Percentiles rank a stretch among this genome's conserved stretches.
Conservation (phyloP, 306 rosid species). For the Quercus engelmannii region DNA sequence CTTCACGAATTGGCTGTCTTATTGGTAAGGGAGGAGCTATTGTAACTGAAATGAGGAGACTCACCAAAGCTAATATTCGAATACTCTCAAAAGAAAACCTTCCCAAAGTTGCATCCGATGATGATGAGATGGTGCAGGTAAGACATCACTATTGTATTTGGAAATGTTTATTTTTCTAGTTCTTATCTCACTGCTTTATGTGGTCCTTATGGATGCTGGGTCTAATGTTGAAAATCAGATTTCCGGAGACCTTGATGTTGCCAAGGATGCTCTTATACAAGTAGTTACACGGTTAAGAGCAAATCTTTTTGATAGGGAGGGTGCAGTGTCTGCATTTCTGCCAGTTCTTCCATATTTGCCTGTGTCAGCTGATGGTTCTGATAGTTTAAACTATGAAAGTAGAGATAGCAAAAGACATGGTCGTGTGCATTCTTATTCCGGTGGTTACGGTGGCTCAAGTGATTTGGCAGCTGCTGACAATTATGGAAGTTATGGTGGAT, state of each 20-base stretch:
- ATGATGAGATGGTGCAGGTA: slow-evolving; percentile 99
- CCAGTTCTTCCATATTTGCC: slow-evolving; percentile 94
- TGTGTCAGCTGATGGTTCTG: slow-evolving; percentile 61
- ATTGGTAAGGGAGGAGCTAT: slow-evolving; percentile 98
- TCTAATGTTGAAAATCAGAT: slow-evolving; percentile 40
- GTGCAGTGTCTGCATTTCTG: slow-evolving; percentile 65
- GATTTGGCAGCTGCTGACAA: slow-evolving; percentile 61
- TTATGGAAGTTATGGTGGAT: slow-evolving; percentile 81
- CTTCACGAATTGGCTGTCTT: slow-evolving; percentile 96
- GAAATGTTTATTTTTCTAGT: neutral
- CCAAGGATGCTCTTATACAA: slow-evolving; percentile 95
- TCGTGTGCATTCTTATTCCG: slow-evolving; percentile 80
- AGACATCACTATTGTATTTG: slow-evolving; percentile 7
- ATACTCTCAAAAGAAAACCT: slow-evolving; percentile 81
- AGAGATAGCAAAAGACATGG: slow-evolving; percentile 86
- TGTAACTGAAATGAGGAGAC: slow-evolving; percentile 91
- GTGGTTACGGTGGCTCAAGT: slow-evolving; percentile 76
- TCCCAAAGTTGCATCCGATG: slow-evolving; percentile 92
- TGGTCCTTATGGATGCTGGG: slow-evolving; percentile 18
- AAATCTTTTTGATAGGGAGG: slow-evolving; percentile 91
- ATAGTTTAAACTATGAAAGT: slow-evolving; percentile 64
- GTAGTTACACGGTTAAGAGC: slow-evolving; percentile 88
- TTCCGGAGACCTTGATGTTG: slow-evolving; percentile 91
- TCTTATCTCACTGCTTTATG: neutral
- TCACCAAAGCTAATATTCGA: slow-evolving; percentile 88